Conservation (phyloP, 345 rosid genomes). For the Ceriops zippeliana region DNA sequence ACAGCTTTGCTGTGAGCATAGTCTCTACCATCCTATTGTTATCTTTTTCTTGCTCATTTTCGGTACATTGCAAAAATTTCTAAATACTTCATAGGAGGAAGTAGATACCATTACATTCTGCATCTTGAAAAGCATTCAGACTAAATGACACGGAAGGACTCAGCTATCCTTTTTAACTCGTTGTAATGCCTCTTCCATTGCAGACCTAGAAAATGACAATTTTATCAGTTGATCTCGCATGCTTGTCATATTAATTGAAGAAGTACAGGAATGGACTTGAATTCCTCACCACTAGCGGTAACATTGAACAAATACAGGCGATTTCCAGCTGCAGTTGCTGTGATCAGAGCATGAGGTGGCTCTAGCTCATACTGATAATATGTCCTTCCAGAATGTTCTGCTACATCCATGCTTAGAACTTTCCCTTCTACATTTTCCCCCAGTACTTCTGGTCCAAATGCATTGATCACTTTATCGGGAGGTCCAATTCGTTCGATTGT, state of each 20-base stretch:
- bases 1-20: no score
- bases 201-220: conserved; percentile 48
- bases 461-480: conserved; percentile 82
- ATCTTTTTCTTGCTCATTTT: background rate
- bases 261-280: background rate
- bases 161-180: conserved; percentile 82
- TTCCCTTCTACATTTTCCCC: conserved; percentile 94
- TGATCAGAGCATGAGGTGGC: conserved; percentile 85
- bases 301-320: conserved; percentile 78
- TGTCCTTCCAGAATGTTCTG: conserved; percentile 64
- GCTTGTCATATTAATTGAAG: background rate
- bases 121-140: background rate
- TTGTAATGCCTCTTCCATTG: conserved; percentile 94
- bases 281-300: conserved; percentile 57
- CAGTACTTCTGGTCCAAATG: conserved; percentile 89
- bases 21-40: background rate
- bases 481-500: conserved; percentile 79
- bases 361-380: conserved; percentile 88
- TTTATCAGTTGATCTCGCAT: no score
- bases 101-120: background rate
- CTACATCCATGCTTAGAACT: conserved; percentile 61
- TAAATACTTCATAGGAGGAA: background rate
- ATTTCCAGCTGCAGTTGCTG: conserved; percentile 95
- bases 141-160: conserved; percentile 79
- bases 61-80: background rate